phyloP scores from a whole-genome alignment of 495 filamentous ascomycete species.

The Aspergillus sclerotiicarbonarius region DNA sequence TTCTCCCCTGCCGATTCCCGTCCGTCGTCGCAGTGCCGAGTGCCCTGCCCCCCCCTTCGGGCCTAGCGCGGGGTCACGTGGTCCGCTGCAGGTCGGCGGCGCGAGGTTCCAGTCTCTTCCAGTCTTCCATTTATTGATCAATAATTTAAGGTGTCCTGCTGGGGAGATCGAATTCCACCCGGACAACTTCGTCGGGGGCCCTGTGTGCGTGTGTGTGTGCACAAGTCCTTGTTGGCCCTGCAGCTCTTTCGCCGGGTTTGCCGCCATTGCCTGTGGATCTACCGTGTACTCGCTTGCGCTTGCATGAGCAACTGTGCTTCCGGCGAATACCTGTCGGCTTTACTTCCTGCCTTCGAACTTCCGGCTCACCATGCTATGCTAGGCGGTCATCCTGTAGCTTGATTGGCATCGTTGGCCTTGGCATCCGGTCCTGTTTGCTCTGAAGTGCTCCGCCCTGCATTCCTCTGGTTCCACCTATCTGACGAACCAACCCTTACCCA shows the following conservation, averaged over 20 bases:
- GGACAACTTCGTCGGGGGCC: neutral
- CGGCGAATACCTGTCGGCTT: neutral
- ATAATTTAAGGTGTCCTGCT: neutral
- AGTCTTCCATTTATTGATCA: constrained; percentile 1
- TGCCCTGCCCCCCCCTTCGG: constrained; percentile 26
- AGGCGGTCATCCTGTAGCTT: neutral
- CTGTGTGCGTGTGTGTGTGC: neutral
- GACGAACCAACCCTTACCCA: neutral
- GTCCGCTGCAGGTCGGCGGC: neutral
- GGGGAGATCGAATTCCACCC: no score
- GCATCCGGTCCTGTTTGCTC: neutral
- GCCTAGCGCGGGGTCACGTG: constrained; percentile 34
- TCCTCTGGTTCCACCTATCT: neutral
- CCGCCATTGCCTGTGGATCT: no score
- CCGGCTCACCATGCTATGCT: neutral
- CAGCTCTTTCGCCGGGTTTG: no score
- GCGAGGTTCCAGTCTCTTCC: neutral
- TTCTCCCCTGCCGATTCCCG: constrained; percentile 19
- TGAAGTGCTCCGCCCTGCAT: neutral
- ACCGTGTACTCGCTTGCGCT: no score
- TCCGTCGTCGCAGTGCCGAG: constrained; percentile 23
- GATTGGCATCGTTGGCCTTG: neutral
- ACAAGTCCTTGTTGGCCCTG: no score
- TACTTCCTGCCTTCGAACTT: neutral
- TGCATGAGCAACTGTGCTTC: no score